These are phyloP conservation scores for Aspergillus sp. DNA, from an alignment of 2,329 filamentous ascomycete genomes.

Conservation along the genomic window DNA sequence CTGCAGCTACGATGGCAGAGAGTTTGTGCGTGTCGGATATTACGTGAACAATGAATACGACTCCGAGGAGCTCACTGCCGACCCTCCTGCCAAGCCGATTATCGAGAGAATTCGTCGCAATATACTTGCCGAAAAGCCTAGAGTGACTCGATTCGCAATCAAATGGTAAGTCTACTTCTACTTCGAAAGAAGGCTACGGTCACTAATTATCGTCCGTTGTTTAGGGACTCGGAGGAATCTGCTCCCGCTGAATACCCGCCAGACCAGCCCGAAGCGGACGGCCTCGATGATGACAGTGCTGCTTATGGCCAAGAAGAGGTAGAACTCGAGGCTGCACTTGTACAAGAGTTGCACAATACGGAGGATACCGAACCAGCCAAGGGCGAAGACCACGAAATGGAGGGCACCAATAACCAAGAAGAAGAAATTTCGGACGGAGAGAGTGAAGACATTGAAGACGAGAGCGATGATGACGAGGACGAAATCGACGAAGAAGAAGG, in stretches of 20 bases:
- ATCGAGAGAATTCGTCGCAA: slow-evolving; percentile 91
- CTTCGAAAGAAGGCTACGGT: neutral
- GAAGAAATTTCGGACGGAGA: slow-evolving; percentile 73
- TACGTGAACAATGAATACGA: slow-evolving; percentile 99
- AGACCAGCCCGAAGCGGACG: slow-evolving; percentile 94
- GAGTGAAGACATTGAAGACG: slow-evolving; percentile 76
- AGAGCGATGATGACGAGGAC: slow-evolving; percentile 71
- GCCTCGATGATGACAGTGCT: slow-evolving; percentile 75
- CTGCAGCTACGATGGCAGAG: slow-evolving; percentile 92
- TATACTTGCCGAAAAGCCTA: slow-evolving; percentile 92
- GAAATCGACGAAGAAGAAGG: slow-evolving; percentile 65
- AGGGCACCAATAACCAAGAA: slow-evolving; percentile 63
- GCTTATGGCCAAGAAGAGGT: slow-evolving; percentile 89
- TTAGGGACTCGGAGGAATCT: slow-evolving; percentile 94
- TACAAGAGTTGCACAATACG: slow-evolving; percentile 51
- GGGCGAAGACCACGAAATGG: slow-evolving; percentile 72
- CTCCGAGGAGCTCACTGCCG: slow-evolving; percentile 80
- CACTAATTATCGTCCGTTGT: neutral
- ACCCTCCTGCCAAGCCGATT: slow-evolving; percentile 87
- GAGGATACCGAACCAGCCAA: slow-evolving; percentile 39
- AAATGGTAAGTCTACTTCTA: slow-evolving; percentile 71
- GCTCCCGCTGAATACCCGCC: slow-evolving; percentile 95
- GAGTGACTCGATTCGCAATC: slow-evolving; percentile 96
- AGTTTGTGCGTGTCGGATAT: slow-evolving; percentile 97
- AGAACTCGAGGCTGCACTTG: slow-evolving; percentile 66